These are phyloP conservation scores for Lentinula aciculospora DNA, from an alignment of 768 basidiomycete species.

Conservation along the genomic window DNA sequence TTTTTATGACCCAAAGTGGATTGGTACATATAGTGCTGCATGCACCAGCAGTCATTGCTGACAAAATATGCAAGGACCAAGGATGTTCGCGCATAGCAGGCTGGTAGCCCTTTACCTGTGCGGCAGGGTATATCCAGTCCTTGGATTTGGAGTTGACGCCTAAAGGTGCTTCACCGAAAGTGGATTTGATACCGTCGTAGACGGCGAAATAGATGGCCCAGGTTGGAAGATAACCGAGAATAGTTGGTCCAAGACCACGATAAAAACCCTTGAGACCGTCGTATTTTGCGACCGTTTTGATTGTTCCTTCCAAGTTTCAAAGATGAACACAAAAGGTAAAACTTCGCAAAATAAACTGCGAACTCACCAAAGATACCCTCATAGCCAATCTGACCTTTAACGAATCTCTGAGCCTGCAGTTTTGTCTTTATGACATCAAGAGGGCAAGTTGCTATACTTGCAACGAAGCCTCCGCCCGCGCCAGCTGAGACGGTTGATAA, in stretches of 20 bases:
- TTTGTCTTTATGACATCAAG: conserved; percentile 98
- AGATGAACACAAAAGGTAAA: background rate
- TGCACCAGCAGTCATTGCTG: conserved; percentile 95
- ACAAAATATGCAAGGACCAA: conserved; percentile 85
- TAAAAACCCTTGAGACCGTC: conserved; percentile 89
- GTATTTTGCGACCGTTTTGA: conserved; percentile 48
- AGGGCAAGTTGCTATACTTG: conserved; percentile 92
- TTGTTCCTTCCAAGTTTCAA: conserved; percentile 44
- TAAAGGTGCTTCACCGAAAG: conserved; percentile 64
- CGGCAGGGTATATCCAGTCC: conserved; percentile 70
- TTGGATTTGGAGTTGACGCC: conserved; percentile 20
- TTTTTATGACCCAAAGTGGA: conserved; percentile 98
- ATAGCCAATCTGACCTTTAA: conserved; percentile 68
- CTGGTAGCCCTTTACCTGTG: conserved; percentile 83
- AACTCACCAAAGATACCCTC: conserved; percentile 69
- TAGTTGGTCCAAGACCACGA: conserved; percentile 94
- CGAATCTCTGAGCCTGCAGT: conserved; percentile 84
- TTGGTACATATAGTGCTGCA: conserved; percentile 91
- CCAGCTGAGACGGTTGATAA: conserved; percentile 52
- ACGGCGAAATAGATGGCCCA: conserved; percentile 99
- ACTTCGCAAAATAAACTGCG: conserved; percentile 8
- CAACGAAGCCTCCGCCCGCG: conserved; percentile 90
- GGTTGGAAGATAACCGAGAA: conserved; percentile 94
- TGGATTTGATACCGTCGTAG: conserved; percentile 90
- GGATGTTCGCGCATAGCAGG: conserved; percentile 76